A percentile compares a stretch with the other conserved stretches of the same genome.
Conservation (phyloP, 2,329 filamentous ascomycete species). For the Madurella mycetomatis region DNA sequence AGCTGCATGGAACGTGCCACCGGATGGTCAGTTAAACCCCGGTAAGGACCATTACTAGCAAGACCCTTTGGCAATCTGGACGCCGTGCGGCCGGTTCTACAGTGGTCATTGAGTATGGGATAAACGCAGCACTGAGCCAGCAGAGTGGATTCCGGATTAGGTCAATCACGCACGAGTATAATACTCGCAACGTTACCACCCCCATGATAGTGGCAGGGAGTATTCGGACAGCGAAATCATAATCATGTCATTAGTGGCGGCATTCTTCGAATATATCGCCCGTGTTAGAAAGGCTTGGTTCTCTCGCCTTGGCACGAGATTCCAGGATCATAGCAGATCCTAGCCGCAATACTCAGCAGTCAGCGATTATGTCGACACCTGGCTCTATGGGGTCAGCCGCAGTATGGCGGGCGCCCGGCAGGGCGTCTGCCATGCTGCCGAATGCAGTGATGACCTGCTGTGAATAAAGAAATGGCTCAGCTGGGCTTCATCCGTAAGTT, state of each 20-base stretch:
- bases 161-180: neutral
- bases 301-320: neutral
- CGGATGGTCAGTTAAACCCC: neutral
- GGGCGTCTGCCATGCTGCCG: neutral
- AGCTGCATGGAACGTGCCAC: neutral
- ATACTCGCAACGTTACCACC: neutral
- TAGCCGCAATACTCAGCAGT: neutral
- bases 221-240: neutral
- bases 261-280: neutral
- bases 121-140: neutral
- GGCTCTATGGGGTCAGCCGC: neutral
- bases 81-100: neutral
- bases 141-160: neutral
- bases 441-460: neutral
- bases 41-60: neutral
- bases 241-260: neutral
- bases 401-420: neutral
- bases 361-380: neutral
- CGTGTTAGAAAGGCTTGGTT: neutral
- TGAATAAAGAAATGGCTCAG: neutral
- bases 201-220: neutral
- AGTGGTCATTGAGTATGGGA: neutral
- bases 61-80: neutral
- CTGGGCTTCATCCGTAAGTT: neutral
- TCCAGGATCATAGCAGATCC: neutral